Evolutionary conservation across 768 basidiomycete genomes (phyloP), one percentile per base, ranked within the genome.

Genomic region (Gymnopilus junonius): DNA sequence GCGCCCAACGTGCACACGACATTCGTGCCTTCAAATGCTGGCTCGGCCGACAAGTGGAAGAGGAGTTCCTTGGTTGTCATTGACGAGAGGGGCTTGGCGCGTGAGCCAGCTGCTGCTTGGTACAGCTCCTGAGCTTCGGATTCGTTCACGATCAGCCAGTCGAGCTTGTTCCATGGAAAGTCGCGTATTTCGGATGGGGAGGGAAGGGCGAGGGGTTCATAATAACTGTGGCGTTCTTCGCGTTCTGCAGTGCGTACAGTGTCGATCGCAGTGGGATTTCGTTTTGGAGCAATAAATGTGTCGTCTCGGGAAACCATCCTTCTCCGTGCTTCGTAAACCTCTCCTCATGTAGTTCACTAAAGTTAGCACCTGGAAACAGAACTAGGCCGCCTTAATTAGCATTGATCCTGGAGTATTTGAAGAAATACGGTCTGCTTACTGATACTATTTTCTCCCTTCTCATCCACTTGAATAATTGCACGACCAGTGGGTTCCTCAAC

Each of bases 191-290:
- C 74, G 3, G 68, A 69, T 1, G 65, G 53, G 4, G 75, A 70
- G 1, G 83, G 85, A 68, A 88, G 76, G 87, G 87, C 0, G 87
- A 89, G 3, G 87, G 86, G 67, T 88, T 89, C 71, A 84, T 80
- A 58, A 88, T 74, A 0, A 79, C 79, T 1, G 70, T 70, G 10
- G 72, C 67, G 15, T 64, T 53, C 51, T 50, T 61, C 11, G 74
- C 73, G 35, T 65, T 72, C 53, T 66, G 68, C 37, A 75, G 69
- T 6, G 78, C 77, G 60, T 70, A 73, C 29, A 80, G 70, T 0
- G 84, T 86, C 4, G 80, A 79, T 7, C 65, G 54, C 57, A 78
- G 69, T 2, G 77, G 80, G 20, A 88, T 86, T 67, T 89, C 87
- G 67, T 89, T 88, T 66, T 88, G 87, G 1, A 88, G 71, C 10